Evolutionary conservation across 495 filamentous ascomycete genomes (phyloP).

Genomic region (Letharia lupina): DNA sequence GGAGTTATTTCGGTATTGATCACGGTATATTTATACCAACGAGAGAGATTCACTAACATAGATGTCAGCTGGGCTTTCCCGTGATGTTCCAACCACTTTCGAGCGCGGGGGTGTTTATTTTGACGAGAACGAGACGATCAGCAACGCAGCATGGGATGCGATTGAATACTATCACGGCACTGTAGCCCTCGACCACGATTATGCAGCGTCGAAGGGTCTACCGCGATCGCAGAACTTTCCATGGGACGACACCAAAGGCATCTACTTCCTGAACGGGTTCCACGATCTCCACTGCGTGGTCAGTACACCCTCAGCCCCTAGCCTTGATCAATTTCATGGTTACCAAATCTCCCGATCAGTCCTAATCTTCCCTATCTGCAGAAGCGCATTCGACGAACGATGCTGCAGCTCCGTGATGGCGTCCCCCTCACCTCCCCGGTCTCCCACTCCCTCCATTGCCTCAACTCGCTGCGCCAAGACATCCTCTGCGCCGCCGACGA

Average conservation of each 20-base stretch:
- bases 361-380: too few relatives aligned
- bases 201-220: slow-evolving; percentile 23
- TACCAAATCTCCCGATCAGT: not conserved
- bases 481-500: slow-evolving; percentile 33
- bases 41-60: too few relatives aligned
- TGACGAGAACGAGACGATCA: too few relatives aligned
- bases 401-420: not conserved
- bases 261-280: slow-evolving; percentile 33
- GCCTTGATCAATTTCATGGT: not conserved
- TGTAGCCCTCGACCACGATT: slow-evolving; percentile 16
- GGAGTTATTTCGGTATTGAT: too few relatives aligned
- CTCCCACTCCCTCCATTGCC: slow-evolving; percentile 29
- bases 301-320: not conserved
- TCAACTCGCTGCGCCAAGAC: slow-evolving; percentile 29
- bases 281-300: slow-evolving; percentile 34
- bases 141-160: too few relatives aligned
- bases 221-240: slow-evolving; percentile 27
- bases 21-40: too few relatives aligned
- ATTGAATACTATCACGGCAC: slow-evolving; percentile 5
- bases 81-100: too few relatives aligned
- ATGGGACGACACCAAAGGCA: slow-evolving; percentile 30
- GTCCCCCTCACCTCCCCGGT: not conserved
- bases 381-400: not conserved
- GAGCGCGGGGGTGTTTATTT: too few relatives aligned
- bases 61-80: too few relatives aligned